phyloP scores from a whole-genome alignment of 495 filamentous ascomycete genomes.

The Penicillium diatomitis region DNA sequence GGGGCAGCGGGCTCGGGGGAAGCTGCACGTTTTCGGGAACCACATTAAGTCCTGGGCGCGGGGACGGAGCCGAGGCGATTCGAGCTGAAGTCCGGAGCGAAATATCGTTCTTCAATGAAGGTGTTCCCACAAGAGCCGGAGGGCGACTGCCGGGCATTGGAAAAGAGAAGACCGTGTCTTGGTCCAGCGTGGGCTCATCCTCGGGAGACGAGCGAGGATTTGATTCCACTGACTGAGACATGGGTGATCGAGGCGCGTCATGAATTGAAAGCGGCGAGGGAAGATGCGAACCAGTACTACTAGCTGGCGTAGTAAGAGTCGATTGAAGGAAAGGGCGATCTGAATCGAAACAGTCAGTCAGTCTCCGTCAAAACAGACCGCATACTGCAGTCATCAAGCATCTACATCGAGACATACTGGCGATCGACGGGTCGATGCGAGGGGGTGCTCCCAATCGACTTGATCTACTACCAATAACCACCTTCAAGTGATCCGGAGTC shows the following conservation, averaged over 20 bases:
- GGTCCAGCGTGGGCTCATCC: slow-evolving; percentile 27
- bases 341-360: slow-evolving; percentile 14
- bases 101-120: slow-evolving; percentile 11
- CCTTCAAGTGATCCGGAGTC: slow-evolving; percentile 12
- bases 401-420: slow-evolving; percentile 37
- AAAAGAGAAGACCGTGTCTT: slow-evolving; percentile 58
- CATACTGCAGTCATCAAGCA: background rate
- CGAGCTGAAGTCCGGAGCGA: background rate
- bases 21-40: slow-evolving; percentile 14
- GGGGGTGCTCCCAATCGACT: slow-evolving; percentile 32
- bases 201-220: slow-evolving; percentile 40
- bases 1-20: slow-evolving; percentile 25
- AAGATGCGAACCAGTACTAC: slow-evolving; percentile 50
- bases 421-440: slow-evolving; percentile 44
- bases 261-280: slow-evolving; percentile 44
- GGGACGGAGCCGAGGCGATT: slow-evolving; percentile 14
- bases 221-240: slow-evolving; percentile 19
- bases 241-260: slow-evolving; percentile 33
- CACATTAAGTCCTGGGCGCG: slow-evolving; percentile 7
- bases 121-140: slow-evolving; percentile 18
- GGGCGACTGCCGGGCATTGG: slow-evolving; percentile 38
- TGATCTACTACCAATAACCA: slow-evolving; percentile 13
- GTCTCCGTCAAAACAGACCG: background rate
- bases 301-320: slow-evolving; percentile 49
- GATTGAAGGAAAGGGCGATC: slow-evolving; percentile 53